Evolutionary conservation across 2,329 filamentous ascomycete genomes (phyloP).

Genomic region (Fusarium nanum): DNA sequence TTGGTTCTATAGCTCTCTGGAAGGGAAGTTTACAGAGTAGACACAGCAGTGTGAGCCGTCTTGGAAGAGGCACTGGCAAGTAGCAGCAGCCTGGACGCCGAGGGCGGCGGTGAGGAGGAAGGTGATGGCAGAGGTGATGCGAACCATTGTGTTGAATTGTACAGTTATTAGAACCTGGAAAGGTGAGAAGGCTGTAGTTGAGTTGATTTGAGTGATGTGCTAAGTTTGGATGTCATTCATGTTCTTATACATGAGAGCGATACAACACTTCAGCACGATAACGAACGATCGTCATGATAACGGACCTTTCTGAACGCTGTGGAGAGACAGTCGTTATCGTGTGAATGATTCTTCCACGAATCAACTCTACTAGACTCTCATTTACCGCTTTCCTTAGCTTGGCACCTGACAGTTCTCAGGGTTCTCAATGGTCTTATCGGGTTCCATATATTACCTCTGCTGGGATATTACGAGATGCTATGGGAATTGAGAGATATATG

Average conservation of each 20-base stretch:
- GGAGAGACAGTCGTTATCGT: neutral
- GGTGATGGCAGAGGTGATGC: neutral
- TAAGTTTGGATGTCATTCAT: neutral
- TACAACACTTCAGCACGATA: neutral
- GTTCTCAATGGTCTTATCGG: neutral
- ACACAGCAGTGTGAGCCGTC: conserved; percentile 3
- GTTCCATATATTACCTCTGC: no score
- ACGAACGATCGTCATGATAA: neutral
- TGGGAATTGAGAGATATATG: no score
- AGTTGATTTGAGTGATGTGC: neutral
- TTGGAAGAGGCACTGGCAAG: neutral
- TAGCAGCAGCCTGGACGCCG: neutral
- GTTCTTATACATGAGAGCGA: neutral
- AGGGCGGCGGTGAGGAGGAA: neutral
- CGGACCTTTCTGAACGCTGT: neutral
- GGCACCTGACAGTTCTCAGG: neutral
- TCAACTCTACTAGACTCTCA: neutral
- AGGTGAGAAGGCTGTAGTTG: neutral
- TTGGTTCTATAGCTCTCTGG: neutral
- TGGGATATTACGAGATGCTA: neutral
- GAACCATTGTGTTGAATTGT: neutral
- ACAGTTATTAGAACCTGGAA: neutral
- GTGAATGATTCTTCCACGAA: neutral
- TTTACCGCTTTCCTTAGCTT: neutral
- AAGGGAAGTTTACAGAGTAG: neutral